These are phyloP conservation scores for Xylaria venustula DNA, from an alignment of 495 filamentous ascomycete species.

Conservation along the genomic window DNA sequence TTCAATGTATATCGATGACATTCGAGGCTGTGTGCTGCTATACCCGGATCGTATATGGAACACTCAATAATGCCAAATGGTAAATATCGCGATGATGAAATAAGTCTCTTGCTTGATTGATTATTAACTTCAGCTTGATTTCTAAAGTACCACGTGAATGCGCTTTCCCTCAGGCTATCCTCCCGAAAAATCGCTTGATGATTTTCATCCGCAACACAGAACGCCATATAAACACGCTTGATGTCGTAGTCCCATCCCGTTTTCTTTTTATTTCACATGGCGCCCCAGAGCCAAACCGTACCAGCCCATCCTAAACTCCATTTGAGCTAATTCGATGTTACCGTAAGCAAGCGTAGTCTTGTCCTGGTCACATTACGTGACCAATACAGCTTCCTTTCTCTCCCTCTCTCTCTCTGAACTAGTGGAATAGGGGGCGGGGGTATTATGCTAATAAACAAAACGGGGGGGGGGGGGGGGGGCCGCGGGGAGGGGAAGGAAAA, in stretches of 20 bases:
- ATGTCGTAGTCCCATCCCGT: background rate
- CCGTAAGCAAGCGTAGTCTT: background rate
- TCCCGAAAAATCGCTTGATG: too few relatives aligned
- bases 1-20: background rate
- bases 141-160: background rate
- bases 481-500: too few relatives aligned
- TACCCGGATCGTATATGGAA: conserved; percentile 7
- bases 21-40: background rate
- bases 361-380: background rate
- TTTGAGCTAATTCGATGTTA: background rate
- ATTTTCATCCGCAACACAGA: background rate
- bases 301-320: conserved; percentile 11
- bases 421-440: too few relatives aligned
- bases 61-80: background rate
- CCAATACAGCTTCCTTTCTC: background rate
- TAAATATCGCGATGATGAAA: background rate
- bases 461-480: too few relatives aligned
- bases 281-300: background rate
- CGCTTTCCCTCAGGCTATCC: too few relatives aligned
- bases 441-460: too few relatives aligned
- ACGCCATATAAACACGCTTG: too few relatives aligned
- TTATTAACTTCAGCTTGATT: background rate
- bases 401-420: too few relatives aligned
- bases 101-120: background rate
- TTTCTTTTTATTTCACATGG: background rate